Evolutionary conservation across 495 filamentous ascomycete species (phyloP), one percentile per base, ranked within the genome.

Genomic region (Xylaria cubensis): DNA sequence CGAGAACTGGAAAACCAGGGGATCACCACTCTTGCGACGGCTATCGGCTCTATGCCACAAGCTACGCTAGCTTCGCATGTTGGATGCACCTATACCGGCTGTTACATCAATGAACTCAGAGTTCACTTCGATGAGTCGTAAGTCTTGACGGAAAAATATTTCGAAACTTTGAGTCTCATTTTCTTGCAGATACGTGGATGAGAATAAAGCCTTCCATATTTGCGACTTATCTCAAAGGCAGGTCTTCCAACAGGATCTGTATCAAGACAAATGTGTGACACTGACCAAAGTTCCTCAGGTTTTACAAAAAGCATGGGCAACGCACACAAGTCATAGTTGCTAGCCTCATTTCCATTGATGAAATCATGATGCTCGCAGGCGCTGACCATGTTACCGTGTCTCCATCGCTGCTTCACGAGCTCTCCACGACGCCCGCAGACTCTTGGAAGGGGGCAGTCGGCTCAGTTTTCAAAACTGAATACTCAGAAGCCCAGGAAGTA

Each of bases 21-120:
- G 0, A 85, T 90, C 24, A 77, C 81, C 39, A 90, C 90, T 0
- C 76, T 92, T 17, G 89, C 88, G 9, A 92, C 90, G 1, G 90
- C 87, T 2, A 75, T 92, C 1, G 91, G 91, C 72, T 87, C 86
- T 21, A 78, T 90, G 48, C 79, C 84, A 50, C 90, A 92, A 73
- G 88, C 88, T 0, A 81, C 82, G 0, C 80, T 90, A 0, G 89
- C 89, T 21, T 86, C 80, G 3, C 86, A 88, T 36, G 86, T 83
- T 4, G 85, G 85, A 26, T 91, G 88, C 71, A 83, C 83, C 0
- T 91, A 90, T 70, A 84, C 91, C 48, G 87, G 88, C 3, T 88
- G 89, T 3, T 92, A 90, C 63, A 86, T 92, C 62, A 89, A 92
- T 64, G 89, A 91, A 63, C 76, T 92, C 26, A 88, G 86, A 68